Evolutionary conservation across 1,284 basidiomycete genomes (phyloP).

Genomic region (Chiua sp.): DNA sequence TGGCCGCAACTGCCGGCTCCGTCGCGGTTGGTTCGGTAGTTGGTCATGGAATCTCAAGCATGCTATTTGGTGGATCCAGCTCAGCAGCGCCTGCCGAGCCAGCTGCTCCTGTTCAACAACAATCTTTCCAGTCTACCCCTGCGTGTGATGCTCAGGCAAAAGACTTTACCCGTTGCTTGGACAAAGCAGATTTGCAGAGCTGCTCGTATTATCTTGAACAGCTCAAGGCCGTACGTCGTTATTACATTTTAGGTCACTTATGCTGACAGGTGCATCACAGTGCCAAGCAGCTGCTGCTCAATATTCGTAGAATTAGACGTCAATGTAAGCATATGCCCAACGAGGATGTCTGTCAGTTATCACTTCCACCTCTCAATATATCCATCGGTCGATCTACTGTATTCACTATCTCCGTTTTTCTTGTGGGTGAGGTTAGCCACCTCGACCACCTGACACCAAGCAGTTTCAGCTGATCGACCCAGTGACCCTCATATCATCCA

Average conservation of each 20-base stretch:
- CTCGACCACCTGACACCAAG: no score
- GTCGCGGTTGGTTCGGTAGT: conserved; percentile 86
- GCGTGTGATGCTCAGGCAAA: conserved; percentile 78
- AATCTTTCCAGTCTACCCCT: conserved; percentile 42
- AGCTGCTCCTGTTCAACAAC: conserved; percentile 48
- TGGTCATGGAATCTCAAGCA: conserved; percentile 82
- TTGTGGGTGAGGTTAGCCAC: neutral
- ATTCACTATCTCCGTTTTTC: neutral
- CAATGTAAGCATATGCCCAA: conserved; percentile 9
- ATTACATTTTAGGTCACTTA: neutral
- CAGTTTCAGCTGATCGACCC: no score
- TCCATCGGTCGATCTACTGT: neutral
- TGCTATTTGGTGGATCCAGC: conserved; percentile 78
- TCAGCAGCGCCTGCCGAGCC: conserved; percentile 48
- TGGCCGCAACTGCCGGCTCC: conserved; percentile 90
- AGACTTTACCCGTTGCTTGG: conserved; percentile 80
- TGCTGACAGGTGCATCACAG: conserved; percentile 41
- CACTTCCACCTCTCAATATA: conserved; percentile 8
- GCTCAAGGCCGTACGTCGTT: conserved; percentile 72
- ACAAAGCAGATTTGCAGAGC: conserved; percentile 74
- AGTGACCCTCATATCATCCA: no score
- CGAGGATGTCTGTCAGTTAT: conserved; percentile 13
- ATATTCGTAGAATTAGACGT: conserved; percentile 46
- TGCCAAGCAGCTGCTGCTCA: conserved; percentile 79
- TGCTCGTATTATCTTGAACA: conserved; percentile 87